These are phyloP conservation scores for Hypoxylon sp. DNA, from an alignment of 2,329 filamentous ascomycete species.

Conservation along the genomic window DNA sequence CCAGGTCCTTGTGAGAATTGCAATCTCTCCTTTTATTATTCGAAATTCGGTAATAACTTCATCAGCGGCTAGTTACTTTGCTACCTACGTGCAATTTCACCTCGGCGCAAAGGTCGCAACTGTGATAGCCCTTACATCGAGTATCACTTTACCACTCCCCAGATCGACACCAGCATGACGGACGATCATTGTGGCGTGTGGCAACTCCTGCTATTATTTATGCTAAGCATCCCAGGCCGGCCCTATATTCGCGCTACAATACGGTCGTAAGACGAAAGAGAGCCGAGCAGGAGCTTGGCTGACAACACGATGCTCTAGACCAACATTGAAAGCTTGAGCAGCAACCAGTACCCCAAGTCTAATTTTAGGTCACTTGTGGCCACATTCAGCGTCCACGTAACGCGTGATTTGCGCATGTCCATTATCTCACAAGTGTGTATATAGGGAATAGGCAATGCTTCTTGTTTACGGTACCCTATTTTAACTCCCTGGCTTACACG, in stretches of 20 bases:
- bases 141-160: slow-evolving; percentile 31
- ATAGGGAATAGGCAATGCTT: slow-evolving; percentile 8
- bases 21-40: slow-evolving; percentile 43
- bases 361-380: slow-evolving; percentile 39
- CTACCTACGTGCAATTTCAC: slow-evolving; percentile 13
- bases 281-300: slow-evolving; percentile 31
- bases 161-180: slow-evolving; percentile 44
- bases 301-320: slow-evolving; percentile 31
- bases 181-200: slow-evolving; percentile 42
- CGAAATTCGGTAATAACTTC: slow-evolving; percentile 37
- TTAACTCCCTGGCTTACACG: slow-evolving; percentile 38
- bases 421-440: slow-evolving; percentile 1
- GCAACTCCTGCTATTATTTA: slow-evolving; percentile 37
- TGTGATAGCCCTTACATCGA: slow-evolving; percentile 33
- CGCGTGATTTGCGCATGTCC: slow-evolving; percentile 26
- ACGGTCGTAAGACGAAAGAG: slow-evolving; percentile 34
- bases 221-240: slow-evolving; percentile 32
- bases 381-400: slow-evolving; percentile 30
- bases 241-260: slow-evolving; percentile 19
- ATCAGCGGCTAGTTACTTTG: slow-evolving; percentile 31
- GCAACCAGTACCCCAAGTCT: slow-evolving; percentile 26
- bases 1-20: slow-evolving; percentile 28
- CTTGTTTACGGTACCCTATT: slow-evolving; percentile 22
- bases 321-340: slow-evolving; percentile 16
- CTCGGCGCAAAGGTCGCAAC: slow-evolving; percentile 22